phyloP scores from a whole-genome alignment of 192 early-diverging fungal species.

The Pilobolus umbonatus region DNA sequence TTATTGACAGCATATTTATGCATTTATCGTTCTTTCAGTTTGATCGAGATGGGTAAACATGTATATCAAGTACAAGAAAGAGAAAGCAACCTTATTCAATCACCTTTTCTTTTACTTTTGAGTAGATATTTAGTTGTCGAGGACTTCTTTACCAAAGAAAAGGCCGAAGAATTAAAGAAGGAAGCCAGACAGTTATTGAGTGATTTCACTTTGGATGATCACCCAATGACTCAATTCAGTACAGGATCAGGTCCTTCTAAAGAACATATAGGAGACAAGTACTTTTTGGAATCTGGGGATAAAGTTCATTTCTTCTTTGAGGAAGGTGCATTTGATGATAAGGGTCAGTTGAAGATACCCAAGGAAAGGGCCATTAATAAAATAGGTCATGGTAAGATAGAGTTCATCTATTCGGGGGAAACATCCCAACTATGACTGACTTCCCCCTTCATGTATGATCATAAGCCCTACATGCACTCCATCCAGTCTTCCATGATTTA shows the following conservation, averaged over 20 bases:
- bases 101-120: background rate
- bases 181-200: constrained; percentile 55
- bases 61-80: background rate
- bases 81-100: background rate
- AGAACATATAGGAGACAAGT: constrained; percentile 78
- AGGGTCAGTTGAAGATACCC: constrained; percentile 57
- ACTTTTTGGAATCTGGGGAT: constrained; percentile 83
- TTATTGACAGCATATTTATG: background rate
- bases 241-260: constrained; percentile 53
- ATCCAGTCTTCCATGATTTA: constrained; percentile 69
- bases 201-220: constrained; percentile 56
- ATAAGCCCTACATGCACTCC: constrained; percentile 71
- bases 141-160: constrained; percentile 56
- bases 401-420: background rate
- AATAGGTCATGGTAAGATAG: constrained; percentile 71
- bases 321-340: constrained; percentile 66
- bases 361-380: constrained; percentile 78
- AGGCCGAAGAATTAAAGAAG: constrained; percentile 37
- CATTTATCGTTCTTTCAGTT: constrained; percentile 1
- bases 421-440: background rate
- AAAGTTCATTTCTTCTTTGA: constrained; percentile 89
- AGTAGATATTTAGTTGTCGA: constrained; percentile 60
- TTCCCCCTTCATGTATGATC: background rate
- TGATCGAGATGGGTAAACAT: constrained; percentile 13
- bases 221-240: constrained; percentile 75